A percentile compares a stretch with the other conserved stretches of the same genome.
phyloP scores from a whole-genome alignment of 257 asterid genomes.

The Echium plantagineum region DNA sequence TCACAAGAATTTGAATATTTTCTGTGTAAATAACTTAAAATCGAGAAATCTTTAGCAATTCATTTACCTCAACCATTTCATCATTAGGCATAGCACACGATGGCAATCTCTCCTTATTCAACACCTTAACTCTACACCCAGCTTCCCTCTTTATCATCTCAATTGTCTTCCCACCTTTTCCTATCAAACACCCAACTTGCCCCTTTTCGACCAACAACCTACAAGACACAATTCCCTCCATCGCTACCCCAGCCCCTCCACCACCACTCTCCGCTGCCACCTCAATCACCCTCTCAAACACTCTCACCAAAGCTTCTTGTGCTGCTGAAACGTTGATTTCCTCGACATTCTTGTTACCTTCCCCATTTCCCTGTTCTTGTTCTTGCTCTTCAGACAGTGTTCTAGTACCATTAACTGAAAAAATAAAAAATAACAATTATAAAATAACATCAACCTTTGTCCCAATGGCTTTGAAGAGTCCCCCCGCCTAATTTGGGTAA shows the following conservation, averaged over 20 bases:
- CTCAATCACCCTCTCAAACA: slow-evolving; percentile 63
- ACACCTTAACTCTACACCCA: slow-evolving; percentile 51
- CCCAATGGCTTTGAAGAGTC: no score
- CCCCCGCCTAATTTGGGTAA: no score
- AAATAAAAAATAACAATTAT: no score
- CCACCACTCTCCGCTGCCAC: slow-evolving; percentile 42
- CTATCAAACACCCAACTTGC: slow-evolving; percentile 30
- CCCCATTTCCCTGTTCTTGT: no score
- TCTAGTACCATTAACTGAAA: no score
- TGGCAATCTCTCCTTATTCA: slow-evolving; percentile 27
- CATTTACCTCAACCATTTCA: slow-evolving; percentile 62
- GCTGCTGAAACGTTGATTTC: slow-evolving; percentile 50
- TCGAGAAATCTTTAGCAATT: no score
- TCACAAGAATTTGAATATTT: no score
- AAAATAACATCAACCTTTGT: no score
- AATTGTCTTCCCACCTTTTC: slow-evolving; percentile 62
- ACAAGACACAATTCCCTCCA: slow-evolving; percentile 44
- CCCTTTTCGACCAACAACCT: slow-evolving; percentile 43
- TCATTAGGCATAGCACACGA: slow-evolving; percentile 23
- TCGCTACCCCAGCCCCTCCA: slow-evolving; percentile 17
- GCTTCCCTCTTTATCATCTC: slow-evolving; percentile 62
- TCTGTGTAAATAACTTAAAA: no score
- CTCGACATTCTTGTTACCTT: neutral
- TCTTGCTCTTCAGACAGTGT: no score
- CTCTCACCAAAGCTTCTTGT: slow-evolving; percentile 59